phyloP scores from a whole-genome alignment of 2,329 filamentous ascomycete genomes.

The Madurella fahalii region DNA sequence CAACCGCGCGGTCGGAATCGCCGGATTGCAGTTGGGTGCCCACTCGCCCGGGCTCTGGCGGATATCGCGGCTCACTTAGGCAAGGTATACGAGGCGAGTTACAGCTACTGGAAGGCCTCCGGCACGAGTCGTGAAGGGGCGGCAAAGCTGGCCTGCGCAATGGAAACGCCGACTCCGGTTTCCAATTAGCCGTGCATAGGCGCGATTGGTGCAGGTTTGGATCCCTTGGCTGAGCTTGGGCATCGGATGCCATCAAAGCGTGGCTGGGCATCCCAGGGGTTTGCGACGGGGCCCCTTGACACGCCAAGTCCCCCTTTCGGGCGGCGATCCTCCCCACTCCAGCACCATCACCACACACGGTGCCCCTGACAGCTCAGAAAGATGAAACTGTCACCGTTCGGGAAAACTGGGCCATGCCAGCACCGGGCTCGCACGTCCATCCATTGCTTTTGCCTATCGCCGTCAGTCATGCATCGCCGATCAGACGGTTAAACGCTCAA shows the following conservation, averaged over 20 bases:
- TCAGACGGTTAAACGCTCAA: not conserved
- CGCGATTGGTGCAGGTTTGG: not conserved
- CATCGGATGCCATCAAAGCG: not conserved
- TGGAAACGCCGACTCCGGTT: conserved; percentile 8
- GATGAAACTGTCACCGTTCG: conserved; percentile 15
- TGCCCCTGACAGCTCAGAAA: conserved; percentile 1
- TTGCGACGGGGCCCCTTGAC: not conserved
- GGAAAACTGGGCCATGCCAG: conserved; percentile 2
- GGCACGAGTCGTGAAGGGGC: conserved; percentile 11
- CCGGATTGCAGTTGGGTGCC: too few relatives aligned
- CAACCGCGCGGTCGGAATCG: too few relatives aligned
- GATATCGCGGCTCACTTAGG: not conserved
- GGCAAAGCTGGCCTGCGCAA: conserved; percentile 2
- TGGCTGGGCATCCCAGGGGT: conserved; percentile 6
- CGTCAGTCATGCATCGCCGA: not conserved
- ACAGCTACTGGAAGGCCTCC: not conserved
- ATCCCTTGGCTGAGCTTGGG: too few relatives aligned
- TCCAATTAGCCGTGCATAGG: conserved; percentile 3
- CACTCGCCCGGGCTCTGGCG: not conserved
- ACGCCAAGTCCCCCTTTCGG: conserved; percentile 11
- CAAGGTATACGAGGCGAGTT: not conserved
- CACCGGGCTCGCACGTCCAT: not conserved
- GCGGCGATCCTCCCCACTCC: conserved; percentile 4
- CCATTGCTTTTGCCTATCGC: not conserved
- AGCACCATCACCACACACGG: not conserved